Base-by-base conservation (phyloP, 805 yeast species). In the Brettanomyces custersianus region DNA sequence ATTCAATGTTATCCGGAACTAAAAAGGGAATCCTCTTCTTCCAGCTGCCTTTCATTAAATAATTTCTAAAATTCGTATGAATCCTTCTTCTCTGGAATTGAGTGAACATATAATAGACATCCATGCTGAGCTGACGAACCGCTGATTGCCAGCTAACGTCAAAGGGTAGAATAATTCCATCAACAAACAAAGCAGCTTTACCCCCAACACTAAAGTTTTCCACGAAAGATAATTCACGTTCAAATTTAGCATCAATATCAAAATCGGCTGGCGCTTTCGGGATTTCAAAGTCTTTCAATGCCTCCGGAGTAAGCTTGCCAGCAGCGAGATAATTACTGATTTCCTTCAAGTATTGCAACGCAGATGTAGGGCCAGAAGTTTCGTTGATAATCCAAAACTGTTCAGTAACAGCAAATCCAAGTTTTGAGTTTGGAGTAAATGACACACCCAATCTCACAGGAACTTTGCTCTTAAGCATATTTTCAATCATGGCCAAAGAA, bases 381-480 rank as follows among this genome's bases (percentile, higher is more conserved):
- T 46, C 37, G 20, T 26, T 29, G 4, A 53, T 38, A 20, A 43
- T 48, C 8, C 44, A 38, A 20, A 59, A 46, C 25, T 57, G 55
- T 21, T 47, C 27, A 2, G 42, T 47, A 0, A 59, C 51, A 15
- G 48, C 35, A n/a, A 11, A n/a, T 13, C 34, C 34, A 11, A 21
- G 15, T 9, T 13, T 13, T 5, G 23, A 4, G 7, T 41, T 36
- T 18, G 36, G 37, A 40, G 57, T 59, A 0, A 97, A 95, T n/a
- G 90, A 62, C 3, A 90, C 42, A 5, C 96, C 98, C 35, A 90
- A 51, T 54, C 88, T 80, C 44, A 87, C 81, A 0, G 95, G 84
- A 13, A 82, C 66, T 1, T 75, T 74, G 29, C 72, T 68, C 10
- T 68, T 63, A n/a, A 76, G 48, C 3, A 76, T 60, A 2, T 71